Evolutionary conservation across 2,329 filamentous ascomycete species (phyloP), one percentile per base, ranked within the genome.

Genomic region (Cadophora malorum): DNA sequence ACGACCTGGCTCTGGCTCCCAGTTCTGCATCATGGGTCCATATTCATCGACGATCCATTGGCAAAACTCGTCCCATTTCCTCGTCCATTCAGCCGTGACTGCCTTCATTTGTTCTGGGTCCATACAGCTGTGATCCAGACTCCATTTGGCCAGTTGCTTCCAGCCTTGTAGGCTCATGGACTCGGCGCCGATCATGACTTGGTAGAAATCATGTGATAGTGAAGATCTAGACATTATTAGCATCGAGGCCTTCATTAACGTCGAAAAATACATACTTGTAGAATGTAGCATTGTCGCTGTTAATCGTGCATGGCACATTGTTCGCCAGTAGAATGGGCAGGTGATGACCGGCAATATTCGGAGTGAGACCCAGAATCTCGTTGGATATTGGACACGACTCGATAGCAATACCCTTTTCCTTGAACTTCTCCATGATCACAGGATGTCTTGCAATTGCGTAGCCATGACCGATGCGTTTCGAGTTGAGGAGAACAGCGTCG

Each of bases 381-480:
- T 93, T 94, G 0, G 90, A 93, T 61, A 93, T 92, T 0, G 91
- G 91, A 72, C 91, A 93, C 1, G 91, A 80, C 79, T 94, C 91
- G n/a, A 94, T 82, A 72, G 90, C 92, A 41, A 93, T 85, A 10
- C 83, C 82, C n/a, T 82, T 81, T 67, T 82, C 79, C 77, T 86
- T 88, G 84, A 92, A 91, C 61, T 84, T 80, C 70, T 88, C 80
- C 79, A 92, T 86, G n/a, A 93, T 80, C 47, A 86, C 80, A 0
- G 88, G 88, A 75, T 93, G 91, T 66, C 88, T 85, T 16, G 89
- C 82, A 4, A 93, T 80, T 0, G 91, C 87, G 72, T 90, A 93
- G 0, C 91, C 91, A 74, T 94, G 91, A 0, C 91, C 91, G 62
- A 94, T 91, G 16, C 91, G 88, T 79, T 88, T 90, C 1, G 90